Evolutionary conservation across 306 rosid genomes (phyloP), one percentile per base, ranked within the genome.

Genomic region (Vigna radiata): DNA sequence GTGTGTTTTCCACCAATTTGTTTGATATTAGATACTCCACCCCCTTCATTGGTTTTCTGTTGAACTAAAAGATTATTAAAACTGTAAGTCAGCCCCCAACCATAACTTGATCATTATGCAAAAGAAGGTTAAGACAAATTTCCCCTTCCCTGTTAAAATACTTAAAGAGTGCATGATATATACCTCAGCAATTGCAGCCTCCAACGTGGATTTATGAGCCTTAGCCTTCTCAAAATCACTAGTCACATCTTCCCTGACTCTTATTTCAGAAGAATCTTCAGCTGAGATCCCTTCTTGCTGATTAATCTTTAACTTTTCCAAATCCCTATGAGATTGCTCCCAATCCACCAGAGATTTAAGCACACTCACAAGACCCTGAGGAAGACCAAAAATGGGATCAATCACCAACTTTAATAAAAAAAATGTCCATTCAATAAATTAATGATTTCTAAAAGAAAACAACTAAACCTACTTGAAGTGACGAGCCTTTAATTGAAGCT

Each of bases 281-380:
- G 76, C 81, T n/a, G 88, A 87, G 78, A 79, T 72, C 77, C 89
- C 94, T 78, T 90, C 96, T 68, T 84, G 91, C 77, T 36, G 85
- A 77, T 46, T 33, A 44, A 71, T 84, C 84, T 79, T 86, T 79
- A 82, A 86, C 68, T 84, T 89, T 75, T 86, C 88, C 61, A 86
- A 79, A 68, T 87, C 89, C 75, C 88, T 86, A 58, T 65, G 93
- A 11, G 91, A 87, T 84, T 83, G 89, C 78, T 96, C 98, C 99
- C 98, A 96, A 78, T 96, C 96, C 47, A 96, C 99, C 81, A 96
- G 85, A 79, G 99, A 96, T 86, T 93, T 96, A 63, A 96, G 93
- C 77, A 96, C 97, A 84, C 81, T 93, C 82, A 96, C 98, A 59
- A 96, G 99, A 72, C 98, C 96, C 99, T 96, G 81, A 60, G 68